Percentiles rank a stretch among this genome's conserved stretches.
Evolutionary conservation across 805 yeast species (phyloP).

Genomic region (Saccharomycopsis guyanensis): DNA sequence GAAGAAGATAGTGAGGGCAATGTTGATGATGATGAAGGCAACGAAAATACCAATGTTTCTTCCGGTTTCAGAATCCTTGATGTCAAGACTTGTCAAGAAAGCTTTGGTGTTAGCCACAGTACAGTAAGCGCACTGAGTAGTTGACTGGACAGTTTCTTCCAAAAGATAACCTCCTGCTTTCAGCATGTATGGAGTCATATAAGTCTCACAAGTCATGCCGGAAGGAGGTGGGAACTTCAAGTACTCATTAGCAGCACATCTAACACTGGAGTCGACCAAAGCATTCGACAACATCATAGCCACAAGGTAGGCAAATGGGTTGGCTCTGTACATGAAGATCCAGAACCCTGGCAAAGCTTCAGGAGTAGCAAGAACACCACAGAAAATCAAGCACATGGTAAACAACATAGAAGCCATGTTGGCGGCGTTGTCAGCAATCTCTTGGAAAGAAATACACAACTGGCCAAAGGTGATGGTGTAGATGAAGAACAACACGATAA

Average conservation of each 20-base stretch:
- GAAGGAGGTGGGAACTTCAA: conserved; percentile 42
- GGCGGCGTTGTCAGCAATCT: conserved; percentile 56
- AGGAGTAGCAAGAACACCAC: conserved; percentile 66
- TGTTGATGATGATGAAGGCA: conserved; percentile 41
- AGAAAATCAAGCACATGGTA: conserved; percentile 59
- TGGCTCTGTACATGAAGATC: conserved; percentile 69
- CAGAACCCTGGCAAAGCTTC: conserved; percentile 63
- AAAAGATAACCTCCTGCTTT: conserved; percentile 38
- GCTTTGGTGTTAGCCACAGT: conserved; percentile 47
- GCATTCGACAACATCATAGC: conserved; percentile 48
- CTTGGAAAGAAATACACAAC: conserved; percentile 49
- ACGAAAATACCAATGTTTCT: conserved; percentile 51
- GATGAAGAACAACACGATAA: conserved; percentile 39
- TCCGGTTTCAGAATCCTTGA: conserved; percentile 38
- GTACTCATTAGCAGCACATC: conserved; percentile 43
- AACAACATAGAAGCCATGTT: conserved; percentile 49
- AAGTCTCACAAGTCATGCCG: conserved; percentile 53
- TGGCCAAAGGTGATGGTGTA: conserved; percentile 55
- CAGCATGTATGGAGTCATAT: conserved; percentile 33
- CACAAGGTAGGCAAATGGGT: conserved; percentile 64
- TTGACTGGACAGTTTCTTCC: conserved; percentile 31
- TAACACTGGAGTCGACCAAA: conserved; percentile 41
- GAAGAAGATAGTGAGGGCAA: conserved; percentile 34
- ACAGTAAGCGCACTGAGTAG: conserved; percentile 57
- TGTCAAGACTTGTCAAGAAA: conserved; percentile 37